Conservation (phyloP, 2,329 filamentous ascomycete genomes). For the Xylaria sp. region DNA sequence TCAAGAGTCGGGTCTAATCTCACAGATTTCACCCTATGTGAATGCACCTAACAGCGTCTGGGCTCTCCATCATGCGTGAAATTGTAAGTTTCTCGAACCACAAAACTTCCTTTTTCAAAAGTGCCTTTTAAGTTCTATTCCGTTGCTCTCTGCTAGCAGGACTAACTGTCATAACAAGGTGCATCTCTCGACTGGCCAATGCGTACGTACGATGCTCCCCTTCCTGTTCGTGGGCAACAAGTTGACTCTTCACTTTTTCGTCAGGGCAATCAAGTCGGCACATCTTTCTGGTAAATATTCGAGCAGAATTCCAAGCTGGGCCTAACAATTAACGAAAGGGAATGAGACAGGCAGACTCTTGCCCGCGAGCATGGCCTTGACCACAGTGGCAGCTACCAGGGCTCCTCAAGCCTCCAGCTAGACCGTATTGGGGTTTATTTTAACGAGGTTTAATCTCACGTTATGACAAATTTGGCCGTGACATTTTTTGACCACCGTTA, state of each 20-base stretch:
- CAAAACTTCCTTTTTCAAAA: not conserved
- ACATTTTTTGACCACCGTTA: not conserved
- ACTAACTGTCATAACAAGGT: slow-evolving; percentile 69
- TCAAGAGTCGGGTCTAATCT: no score
- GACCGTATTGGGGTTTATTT: slow-evolving; percentile 99
- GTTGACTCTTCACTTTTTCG: slow-evolving; percentile 8
- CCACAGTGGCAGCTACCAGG: slow-evolving; percentile 96
- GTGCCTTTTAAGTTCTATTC: not conserved
- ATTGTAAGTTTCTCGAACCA: not conserved
- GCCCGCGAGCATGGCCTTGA: slow-evolving; percentile 96
- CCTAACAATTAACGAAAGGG: not conserved
- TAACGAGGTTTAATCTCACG: slow-evolving; percentile 69
- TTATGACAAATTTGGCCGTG: slow-evolving; percentile 36
- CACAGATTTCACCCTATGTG: no score
- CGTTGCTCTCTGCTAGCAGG: not conserved
- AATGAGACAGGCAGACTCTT: slow-evolving; percentile 71
- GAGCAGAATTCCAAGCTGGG: not conserved
- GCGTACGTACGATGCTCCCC: slow-evolving; percentile 70
- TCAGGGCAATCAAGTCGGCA: slow-evolving; percentile 99
- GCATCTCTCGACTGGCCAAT: slow-evolving; percentile 99
- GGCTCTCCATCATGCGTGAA: not conserved
- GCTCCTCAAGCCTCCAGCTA: slow-evolving; percentile 97
- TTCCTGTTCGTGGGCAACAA: no score
- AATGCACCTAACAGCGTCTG: no score
- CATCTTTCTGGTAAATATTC: slow-evolving; percentile 85